Evolutionary conservation across 768 basidiomycete genomes (phyloP).

Genomic region (Auricularia heimuer): DNA sequence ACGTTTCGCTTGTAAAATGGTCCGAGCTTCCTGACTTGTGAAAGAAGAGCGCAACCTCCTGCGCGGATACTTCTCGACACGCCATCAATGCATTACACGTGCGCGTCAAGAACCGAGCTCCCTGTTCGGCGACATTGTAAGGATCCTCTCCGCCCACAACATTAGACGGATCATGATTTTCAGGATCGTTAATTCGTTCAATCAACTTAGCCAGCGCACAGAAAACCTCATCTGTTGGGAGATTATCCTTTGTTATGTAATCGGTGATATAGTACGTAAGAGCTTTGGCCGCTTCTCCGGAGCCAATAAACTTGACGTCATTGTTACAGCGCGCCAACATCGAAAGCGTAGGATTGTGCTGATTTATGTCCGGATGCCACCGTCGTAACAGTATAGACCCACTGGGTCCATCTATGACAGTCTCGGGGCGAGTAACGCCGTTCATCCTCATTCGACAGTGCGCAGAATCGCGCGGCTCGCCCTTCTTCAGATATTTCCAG

Average conservation of each 20-base stretch:
- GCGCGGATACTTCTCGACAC: not conserved
- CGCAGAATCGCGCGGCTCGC: not conserved
- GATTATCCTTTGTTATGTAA: constrained; percentile 4
- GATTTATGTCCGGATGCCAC: not conserved
- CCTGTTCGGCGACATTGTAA: not conserved
- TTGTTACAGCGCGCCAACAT: not conserved
- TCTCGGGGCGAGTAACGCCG: not conserved
- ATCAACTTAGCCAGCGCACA: not conserved
- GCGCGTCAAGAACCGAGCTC: not conserved
- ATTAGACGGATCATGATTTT: not conserved
- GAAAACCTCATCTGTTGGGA: not conserved
- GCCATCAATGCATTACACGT: not conserved
- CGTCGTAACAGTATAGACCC: not conserved
- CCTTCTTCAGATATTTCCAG: not conserved
- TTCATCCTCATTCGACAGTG: not conserved
- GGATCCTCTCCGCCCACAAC: not conserved
- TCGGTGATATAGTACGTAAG: constrained; percentile 4
- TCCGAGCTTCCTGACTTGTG: not conserved
- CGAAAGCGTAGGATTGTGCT: not conserved
- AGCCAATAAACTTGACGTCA: constrained; percentile 6
- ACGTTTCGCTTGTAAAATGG: not conserved
- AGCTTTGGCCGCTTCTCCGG: constrained; percentile 2
- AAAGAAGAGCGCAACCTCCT: not conserved
- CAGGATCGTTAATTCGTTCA: not conserved
- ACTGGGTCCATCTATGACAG: not conserved